These are phyloP conservation scores for Fusarium bactridioides DNA, from an alignment of 2,329 filamentous ascomycete species.

Conservation along the genomic window DNA sequence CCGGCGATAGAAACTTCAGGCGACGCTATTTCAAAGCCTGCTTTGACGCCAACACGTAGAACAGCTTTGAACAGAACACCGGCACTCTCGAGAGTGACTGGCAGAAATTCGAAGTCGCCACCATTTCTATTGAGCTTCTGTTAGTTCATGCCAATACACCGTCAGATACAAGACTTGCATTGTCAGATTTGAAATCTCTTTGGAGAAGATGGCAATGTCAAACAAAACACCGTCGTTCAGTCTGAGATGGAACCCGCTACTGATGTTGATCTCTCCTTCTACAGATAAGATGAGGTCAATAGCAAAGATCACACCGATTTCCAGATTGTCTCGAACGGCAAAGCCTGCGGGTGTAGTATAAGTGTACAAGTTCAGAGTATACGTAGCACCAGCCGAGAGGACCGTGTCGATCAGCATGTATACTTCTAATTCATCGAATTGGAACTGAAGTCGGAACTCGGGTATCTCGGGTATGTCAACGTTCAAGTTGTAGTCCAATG, in stretches of 20 bases:
- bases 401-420: not conserved
- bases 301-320: not conserved
- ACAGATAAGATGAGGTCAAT: not conserved
- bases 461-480: not conserved
- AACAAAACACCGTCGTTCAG: not conserved
- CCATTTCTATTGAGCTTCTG: not conserved
- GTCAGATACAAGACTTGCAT: not conserved
- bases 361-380: not conserved
- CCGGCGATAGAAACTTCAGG: not conserved
- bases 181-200: not conserved
- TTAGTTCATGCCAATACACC: accelerated
- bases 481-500: not conserved
- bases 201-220: not conserved
- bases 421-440: not conserved
- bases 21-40: not conserved
- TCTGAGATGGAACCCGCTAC: not conserved
- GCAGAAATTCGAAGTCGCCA: not conserved
- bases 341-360: not conserved
- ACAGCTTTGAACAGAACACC: not conserved
- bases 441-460: not conserved
- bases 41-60: not conserved
- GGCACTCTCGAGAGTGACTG: not conserved
- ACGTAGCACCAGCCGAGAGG: not conserved
- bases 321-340: not conserved
- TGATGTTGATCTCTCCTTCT: not conserved